Evolutionary conservation across 768 basidiomycete species (phyloP).

Genomic region (Boletus coccyginus): DNA sequence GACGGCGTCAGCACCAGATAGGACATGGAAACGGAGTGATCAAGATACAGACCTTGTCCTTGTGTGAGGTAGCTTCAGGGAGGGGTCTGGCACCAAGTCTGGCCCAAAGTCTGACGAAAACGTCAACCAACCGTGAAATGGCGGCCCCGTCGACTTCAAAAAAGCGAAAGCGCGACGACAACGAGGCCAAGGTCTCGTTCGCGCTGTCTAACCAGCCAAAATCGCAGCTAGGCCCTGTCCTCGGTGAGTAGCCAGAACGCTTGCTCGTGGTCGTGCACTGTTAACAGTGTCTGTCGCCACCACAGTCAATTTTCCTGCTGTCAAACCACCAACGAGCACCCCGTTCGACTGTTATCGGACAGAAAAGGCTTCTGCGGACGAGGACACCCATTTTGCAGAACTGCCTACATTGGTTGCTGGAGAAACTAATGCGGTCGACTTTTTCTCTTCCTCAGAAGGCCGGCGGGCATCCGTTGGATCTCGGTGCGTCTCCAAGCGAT

Average conservation of each 20-base stretch:
- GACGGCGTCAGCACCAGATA: conserved; percentile 14
- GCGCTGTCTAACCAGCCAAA: conserved; percentile 34
- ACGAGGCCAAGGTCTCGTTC: conserved; percentile 35
- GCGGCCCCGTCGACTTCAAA: conserved; percentile 30
- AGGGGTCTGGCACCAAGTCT: neutral
- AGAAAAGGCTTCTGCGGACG: conserved; percentile 19
- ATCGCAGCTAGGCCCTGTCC: conserved; percentile 46
- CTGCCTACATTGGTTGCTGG: conserved; percentile 58
- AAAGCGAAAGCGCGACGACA: conserved; percentile 50
- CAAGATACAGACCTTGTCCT: conserved; percentile 21
- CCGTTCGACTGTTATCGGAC: conserved; percentile 62
- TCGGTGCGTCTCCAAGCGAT: conserved; percentile 47
- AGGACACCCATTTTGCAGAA: conserved; percentile 31
- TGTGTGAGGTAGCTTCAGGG: conserved; percentile 16
- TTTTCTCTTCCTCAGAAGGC: conserved; percentile 61
- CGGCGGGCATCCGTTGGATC: conserved; percentile 56
- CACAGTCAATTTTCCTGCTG: conserved; percentile 62
- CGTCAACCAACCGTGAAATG: conserved; percentile 21
- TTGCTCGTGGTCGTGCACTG: conserved; percentile 27
- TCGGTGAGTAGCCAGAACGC: conserved; percentile 39
- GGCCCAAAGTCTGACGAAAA: conserved; percentile 1
- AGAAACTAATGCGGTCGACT: conserved; percentile 83
- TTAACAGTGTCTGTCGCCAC: conserved; percentile 11
- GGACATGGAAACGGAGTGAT: neutral
- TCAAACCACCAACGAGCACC: conserved; percentile 55